Evolutionary conservation across 306 rosid genomes (phyloP), one percentile per base, ranked within the genome.

Genomic region (Cyclanthera cordifolia): DNA sequence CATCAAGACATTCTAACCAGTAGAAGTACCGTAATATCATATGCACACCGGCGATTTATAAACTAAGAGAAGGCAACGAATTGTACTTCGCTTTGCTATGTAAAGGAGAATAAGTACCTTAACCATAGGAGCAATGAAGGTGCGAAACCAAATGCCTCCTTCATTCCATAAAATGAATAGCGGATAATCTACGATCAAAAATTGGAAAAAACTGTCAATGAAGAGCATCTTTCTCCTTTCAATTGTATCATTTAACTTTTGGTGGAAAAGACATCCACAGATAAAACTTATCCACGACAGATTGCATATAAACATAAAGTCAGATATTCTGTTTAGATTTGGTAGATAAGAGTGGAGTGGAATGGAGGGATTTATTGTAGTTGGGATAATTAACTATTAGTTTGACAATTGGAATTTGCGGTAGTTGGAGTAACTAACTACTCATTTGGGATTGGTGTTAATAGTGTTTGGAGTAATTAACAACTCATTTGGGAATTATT

Each of bases 71-170:
- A 49, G 46, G 25, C 4, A 12, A 60, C 9, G 20, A 72, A 27
- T 24, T 49, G 14, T 63, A 45, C 8, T 59, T 45, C 28, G 12
- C n/a, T 21, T 28, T 56, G 56, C 41, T 67, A 56, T 14, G 47
- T 53, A 32, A 65, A 37, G 52, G 41, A 49, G 45, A 60, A 70
- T 50, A 39, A 59, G 52, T 78, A 89, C 97, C 95, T 87, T 27
- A 92, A 89, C 95, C 96, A 89, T 82, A 82, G 73, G 52, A 89
- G 93, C 95, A 92, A 92, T 20, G 89, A 84, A 50, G 97, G 95
- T 25, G 84, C 23, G 63, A 77, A 87, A 73, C 96, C 95, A 76
- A 85, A 74, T 8, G 86, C 79, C 83, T 87, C 96, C 74, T 85
- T 92, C 75, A 79, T 66, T 56, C 96, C 95, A 72, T 78, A 85